Evolutionary conservation across 495 filamentous ascomycete genomes (phyloP).

Genomic region (Penicillium malachiteum): DNA sequence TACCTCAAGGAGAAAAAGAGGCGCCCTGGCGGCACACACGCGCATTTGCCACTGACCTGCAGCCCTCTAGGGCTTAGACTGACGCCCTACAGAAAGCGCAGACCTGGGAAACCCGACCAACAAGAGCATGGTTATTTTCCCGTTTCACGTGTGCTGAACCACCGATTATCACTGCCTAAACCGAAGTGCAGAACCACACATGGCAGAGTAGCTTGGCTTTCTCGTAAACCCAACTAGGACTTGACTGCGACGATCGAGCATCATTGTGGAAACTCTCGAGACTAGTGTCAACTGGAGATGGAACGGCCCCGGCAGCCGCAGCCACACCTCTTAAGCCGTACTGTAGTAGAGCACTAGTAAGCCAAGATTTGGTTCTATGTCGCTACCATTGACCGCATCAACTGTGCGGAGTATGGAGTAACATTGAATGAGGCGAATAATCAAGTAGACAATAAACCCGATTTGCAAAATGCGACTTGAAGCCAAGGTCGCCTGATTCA

Average conservation of each 20-base stretch:
- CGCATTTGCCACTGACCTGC: constrained; percentile 22
- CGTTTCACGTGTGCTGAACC: not conserved
- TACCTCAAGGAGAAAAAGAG: constrained; percentile 1
- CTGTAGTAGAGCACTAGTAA: not conserved
- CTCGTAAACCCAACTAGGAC: not conserved
- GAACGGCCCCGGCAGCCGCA: not conserved
- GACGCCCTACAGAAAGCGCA: not conserved
- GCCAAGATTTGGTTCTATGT: not conserved
- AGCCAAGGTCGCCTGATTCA: not conserved
- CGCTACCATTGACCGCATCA: not conserved
- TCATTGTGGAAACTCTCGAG: constrained; percentile 6
- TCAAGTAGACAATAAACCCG: not conserved
- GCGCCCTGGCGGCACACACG: constrained; percentile 12
- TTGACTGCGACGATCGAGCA: constrained; percentile 13
- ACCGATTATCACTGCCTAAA: constrained; percentile 14
- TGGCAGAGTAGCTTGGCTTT: constrained; percentile 2
- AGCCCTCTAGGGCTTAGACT: constrained; percentile 45
- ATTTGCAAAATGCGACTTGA: not conserved
- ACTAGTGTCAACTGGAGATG: constrained; percentile 3
- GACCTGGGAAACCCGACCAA: not conserved
- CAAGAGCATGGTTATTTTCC: not conserved
- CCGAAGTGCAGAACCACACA: constrained; percentile 7
- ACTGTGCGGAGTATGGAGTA: not conserved
- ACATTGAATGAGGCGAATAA: too few species aligned
- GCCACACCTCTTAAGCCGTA: not conserved